Base-by-base conservation (phyloP, 768 basidiomycete species). In the Podaxis sp. region DNA sequence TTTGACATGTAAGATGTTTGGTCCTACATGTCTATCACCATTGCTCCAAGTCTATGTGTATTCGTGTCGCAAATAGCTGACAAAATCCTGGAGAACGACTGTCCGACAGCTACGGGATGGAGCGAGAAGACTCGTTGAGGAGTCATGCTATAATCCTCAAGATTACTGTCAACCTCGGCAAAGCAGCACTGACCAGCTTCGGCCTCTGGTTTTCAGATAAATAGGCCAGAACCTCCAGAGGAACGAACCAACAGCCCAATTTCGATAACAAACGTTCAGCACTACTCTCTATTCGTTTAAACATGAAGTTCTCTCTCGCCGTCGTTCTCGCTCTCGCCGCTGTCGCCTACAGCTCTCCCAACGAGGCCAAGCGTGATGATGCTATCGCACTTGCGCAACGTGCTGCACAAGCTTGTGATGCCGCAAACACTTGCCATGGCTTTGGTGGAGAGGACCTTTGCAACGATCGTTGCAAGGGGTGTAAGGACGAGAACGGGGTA, bases 291-390 rank as follows among this genome's bases (percentile, higher is more conserved):
- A 9, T 13, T n/a, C 17, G 8, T 9, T 30, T 3, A 53, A 12
- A 53, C 19, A 53, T 53, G 52, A 53, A 53, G 30, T 30, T 30
- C 52, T 53, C 52, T 53, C 52, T 53, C 13, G 28, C 52, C 15
- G 33, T 53, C 1, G 6, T 53, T 19, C 33, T 53, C 13, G 15
- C 52, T 30, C 52, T 53, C 28, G 15, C 17, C 30, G 11, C 52
- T 30, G 28, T 53, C 28, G 26, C 15, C 30, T 53, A 53, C 28
- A 30, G 28, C 12, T 30, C 30, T 24, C 30, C 52, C 26, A 53
- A 53, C 26, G 28, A 17, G 6, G 52, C 33, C 30, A 17, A 30
- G n/a, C 52, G 24, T 12, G 28, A 53, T 46, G 15, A 17, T 22
- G 44, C 44, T 7, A 46, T 19, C 17, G 3, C 52, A 5, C 52